These are phyloP conservation scores for Hypocreales sp. DNA, from an alignment of 2,329 filamentous ascomycete species.

Conservation along the genomic window DNA sequence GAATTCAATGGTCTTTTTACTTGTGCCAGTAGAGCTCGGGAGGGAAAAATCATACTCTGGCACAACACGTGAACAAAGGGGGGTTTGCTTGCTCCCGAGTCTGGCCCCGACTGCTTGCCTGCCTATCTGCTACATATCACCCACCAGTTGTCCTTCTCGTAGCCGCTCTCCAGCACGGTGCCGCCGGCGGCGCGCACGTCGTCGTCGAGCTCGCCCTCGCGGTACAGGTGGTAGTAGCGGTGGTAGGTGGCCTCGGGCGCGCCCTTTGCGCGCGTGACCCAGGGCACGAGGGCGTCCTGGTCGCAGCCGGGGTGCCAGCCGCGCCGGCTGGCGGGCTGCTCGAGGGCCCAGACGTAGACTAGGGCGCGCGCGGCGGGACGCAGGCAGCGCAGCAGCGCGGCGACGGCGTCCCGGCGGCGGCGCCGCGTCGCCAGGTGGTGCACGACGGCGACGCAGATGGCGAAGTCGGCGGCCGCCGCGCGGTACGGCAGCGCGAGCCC, in stretches of 20 bases:
- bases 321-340: conserved; percentile 72
- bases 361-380: conserved; percentile 48
- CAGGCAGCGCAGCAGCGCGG: conserved; percentile 54
- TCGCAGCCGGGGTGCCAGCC: conserved; percentile 75
- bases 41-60: no score
- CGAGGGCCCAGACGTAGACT: conserved; percentile 89
- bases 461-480: conserved; percentile 50
- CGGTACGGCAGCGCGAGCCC: conserved; percentile 72
- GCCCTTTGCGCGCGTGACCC: conserved; percentile 49
- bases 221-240: conserved; percentile 89
- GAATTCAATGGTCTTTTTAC: no score
- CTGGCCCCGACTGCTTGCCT: background rate
- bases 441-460: conserved; percentile 83
- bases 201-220: conserved; percentile 69
- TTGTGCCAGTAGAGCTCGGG: no score
- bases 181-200: conserved; percentile 66
- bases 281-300: conserved; percentile 91
- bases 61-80: no score
- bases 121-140: conserved; percentile 36
- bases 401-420: conserved; percentile 58
- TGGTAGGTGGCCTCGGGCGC: conserved; percentile 48
- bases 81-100: no score
- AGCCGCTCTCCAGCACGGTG: conserved; percentile 61
- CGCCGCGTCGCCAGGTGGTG: conserved; percentile 76
- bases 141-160: conserved; percentile 99